These are phyloP conservation scores for Kondoa subrosea DNA, from an alignment of 768 basidiomycete genomes.

Conservation along the genomic window DNA sequence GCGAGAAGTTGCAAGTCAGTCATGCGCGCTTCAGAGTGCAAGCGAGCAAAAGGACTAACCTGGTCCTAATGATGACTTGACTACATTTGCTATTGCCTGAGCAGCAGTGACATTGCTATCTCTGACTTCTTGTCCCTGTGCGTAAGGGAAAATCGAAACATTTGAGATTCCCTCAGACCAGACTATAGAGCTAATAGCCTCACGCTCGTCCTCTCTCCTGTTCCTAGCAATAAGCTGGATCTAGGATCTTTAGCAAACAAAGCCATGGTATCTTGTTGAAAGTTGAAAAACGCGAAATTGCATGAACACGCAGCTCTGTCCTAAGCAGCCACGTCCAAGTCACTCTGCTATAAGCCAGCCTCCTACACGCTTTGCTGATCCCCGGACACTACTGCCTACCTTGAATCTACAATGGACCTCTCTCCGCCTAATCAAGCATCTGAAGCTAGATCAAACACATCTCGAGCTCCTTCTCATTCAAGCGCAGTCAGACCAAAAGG, in stretches of 20 bases:
- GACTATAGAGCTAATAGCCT: slow-evolving; percentile 61
- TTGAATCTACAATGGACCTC: no score
- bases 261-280: slow-evolving; percentile 17
- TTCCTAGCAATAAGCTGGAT: slow-evolving; percentile 30
- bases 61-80: slow-evolving; percentile 89
- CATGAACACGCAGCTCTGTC: no score
- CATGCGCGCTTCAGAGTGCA: slow-evolving; percentile 29
- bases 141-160: neutral
- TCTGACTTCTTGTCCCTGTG: slow-evolving; percentile 2
- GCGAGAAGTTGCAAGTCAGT: neutral
- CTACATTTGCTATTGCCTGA: slow-evolving; percentile 73
- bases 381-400: no score
- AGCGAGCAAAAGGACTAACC: slow-evolving; percentile 89
- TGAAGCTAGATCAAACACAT: neutral
- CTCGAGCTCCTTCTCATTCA: neutral
- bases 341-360: no score
- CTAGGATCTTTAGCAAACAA: slow-evolving; percentile 81
- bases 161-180: slow-evolving; percentile 72
- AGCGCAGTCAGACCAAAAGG: slow-evolving; percentile 10
- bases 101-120: slow-evolving; percentile 6
- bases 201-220: slow-evolving; percentile 81
- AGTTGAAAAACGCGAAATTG: no score
- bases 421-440: neutral
- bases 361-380: no score
- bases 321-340: no score